Evolutionary conservation across 1,139 yeast genomes (phyloP).

Genomic region (Kluyveromyces marxianus): DNA sequence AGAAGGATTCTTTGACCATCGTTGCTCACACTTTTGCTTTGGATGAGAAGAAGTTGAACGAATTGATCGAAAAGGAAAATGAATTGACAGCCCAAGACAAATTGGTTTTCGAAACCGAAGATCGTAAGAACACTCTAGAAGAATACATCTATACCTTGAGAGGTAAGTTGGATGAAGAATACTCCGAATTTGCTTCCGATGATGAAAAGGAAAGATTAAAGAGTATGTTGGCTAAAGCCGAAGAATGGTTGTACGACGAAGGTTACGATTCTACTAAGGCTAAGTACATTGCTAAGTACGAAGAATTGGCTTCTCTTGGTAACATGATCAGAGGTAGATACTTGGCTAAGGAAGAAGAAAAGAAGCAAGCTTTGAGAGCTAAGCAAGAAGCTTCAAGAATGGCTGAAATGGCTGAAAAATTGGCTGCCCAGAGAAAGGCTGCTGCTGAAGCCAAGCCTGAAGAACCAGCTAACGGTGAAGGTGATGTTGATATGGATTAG

Average conservation of each 20-base stretch:
- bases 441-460: conserved; percentile 29
- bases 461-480: conserved; percentile 25
- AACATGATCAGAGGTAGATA: conserved; percentile 94
- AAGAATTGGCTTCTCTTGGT: conserved; percentile 91
- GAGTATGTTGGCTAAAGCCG: conserved; percentile 73
- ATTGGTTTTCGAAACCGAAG: conserved; percentile 97
- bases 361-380: conserved; percentile 79
- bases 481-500: conserved; percentile 22
- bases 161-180: conserved; percentile 92
- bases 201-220: conserved; percentile 79
- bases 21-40: conserved; percentile 60
- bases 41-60: conserved; percentile 49
- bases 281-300: conserved; percentile 94
- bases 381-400: conserved; percentile 83
- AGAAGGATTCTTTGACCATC: conserved; percentile 71
- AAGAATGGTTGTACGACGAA: conserved; percentile 97
- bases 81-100: conserved; percentile 84
- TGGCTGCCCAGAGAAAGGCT: conserved; percentile 69
- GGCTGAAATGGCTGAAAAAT: conserved; percentile 84
- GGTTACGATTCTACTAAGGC: conserved; percentile 97
- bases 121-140: conserved; percentile 95
- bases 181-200: conserved; percentile 80
- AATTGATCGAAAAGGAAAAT: conserved; percentile 72
- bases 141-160: conserved; percentile 97
- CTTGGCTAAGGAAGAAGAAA: conserved; percentile 89